phyloP scores from a whole-genome alignment of 23 red algal genomes.

The Gracilaria domingensis region DNA sequence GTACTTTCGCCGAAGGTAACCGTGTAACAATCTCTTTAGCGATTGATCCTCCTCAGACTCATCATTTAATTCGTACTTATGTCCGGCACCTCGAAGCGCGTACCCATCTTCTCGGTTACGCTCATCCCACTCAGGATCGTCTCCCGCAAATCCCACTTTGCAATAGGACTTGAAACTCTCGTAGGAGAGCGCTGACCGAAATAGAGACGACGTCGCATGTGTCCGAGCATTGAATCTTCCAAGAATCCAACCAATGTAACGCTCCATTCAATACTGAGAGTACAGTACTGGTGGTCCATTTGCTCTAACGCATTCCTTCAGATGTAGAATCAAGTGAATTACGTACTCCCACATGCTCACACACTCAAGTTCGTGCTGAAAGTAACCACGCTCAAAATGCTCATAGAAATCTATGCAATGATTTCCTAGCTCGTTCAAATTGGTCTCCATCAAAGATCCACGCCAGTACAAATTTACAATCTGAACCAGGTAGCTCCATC shows the following conservation, averaged over 20 bases:
- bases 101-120: no score
- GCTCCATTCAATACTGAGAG: slow-evolving; percentile 34
- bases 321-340: background rate
- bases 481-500: background rate
- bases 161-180: slow-evolving; percentile 3
- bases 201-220: background rate
- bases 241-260: slow-evolving; percentile 25
- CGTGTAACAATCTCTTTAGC: no score
- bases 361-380: background rate
- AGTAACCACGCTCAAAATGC: slow-evolving; percentile 35
- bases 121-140: no score
- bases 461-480: background rate
- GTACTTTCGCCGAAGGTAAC: no score
- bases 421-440: background rate
- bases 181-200: background rate
- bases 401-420: background rate
- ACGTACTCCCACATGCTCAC: slow-evolving; percentile 3
- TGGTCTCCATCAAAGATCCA: background rate
- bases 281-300: no score
- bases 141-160: no score
- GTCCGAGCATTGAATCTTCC: background rate
- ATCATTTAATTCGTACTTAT: no score
- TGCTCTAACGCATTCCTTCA: background rate
- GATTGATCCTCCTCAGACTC: no score
- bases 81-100: no score